Base-by-base conservation (phyloP, 2,329 filamentous ascomycete genomes). In the Cordyceps tenuipes region DNA sequence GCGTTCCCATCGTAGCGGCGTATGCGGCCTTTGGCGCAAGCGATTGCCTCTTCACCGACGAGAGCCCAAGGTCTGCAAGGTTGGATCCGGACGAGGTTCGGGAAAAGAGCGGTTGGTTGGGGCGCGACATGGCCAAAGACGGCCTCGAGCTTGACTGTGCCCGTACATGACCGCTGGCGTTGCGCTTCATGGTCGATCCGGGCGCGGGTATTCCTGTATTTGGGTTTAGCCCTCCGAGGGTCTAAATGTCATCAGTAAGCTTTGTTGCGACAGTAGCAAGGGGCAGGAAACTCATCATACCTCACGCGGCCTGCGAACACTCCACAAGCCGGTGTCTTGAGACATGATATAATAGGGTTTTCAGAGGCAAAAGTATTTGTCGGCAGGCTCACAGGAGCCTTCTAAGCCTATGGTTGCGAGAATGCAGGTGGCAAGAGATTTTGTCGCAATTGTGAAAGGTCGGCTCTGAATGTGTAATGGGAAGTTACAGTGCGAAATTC, bases 181-280 rank as follows among this genome's bases (percentile, higher is more conserved):
- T 87, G 66, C 94, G 90, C 79, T 99, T 99, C 82, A 99, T 88
- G 46, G 91, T 90, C 46, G 93, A 97, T 31, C 89, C 83, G 9
- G 94, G 93, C 76, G 96, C 91, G 21, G 94, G 94, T 64, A 99
- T 90, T 23, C 85, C 84, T 21, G 89, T 89, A 73, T 91, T 93
- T 72, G 87, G 85, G 72, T 85, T 93, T 69, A 96, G 85, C 66
- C 86, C 87, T 65, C 88, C 92, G 62, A 97, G 84, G 58, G 94
- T 97, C 91, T 95, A 73, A 64, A 43, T 4, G 52, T 55, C 12
- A 19, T 15, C 5, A 54, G 61, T 62, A 41, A 58, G 59, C 56
- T 19, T 52, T 13, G 13, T 50, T 60, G 46, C 43, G 51, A 29
- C 43, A 12, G 17, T 46, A 44, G 51, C 51, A 60, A 50, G 23